Base-by-base conservation (phyloP, 192 early-diverging fungal species). In the Funneliformis geosporum region DNA sequence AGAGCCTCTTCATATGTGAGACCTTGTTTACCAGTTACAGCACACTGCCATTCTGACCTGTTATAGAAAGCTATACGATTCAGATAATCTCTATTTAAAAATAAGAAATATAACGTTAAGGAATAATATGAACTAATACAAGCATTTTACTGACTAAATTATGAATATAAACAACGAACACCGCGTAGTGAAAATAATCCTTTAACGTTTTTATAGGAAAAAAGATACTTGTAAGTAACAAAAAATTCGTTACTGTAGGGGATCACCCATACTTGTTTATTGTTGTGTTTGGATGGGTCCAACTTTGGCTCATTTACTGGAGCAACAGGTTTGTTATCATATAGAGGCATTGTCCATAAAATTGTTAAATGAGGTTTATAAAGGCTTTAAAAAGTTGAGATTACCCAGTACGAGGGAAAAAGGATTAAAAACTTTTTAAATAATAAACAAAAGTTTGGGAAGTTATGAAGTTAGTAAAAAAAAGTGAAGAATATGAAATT, bases 1-100 rank as follows among this genome's bases (percentile, higher is more conserved):
- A 93, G 82, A 0, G 97, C 97, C 77, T 96, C 90, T 75, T 91
- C 88, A 76, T 92, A 98, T 0, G 93, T 96, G 67, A 98, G 83
- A 59, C 89, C 84, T 27, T 84, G 82, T 78, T 91, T 93, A 1
- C 95, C 94, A 2, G 94, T 94, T 7, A 86, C 85, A 61, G 89
- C 87, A 84, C 96, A 97, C 75, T 93, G 87, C 91, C 95, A 98
- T 28, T 89, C 82, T 50, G 86, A 88, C 72, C 91, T 90, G 28
- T 88, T 86, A 79, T 96, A 96, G 16, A 95, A 85, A 38, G 83
- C 78, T 59, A 89, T 85, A 10, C 93, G 88, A 6, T 87, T 88
- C 50, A 92, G 82, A 80, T 93, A 95, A 38, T 93, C 89, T 6
- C 94, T 95, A 84, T 76, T 33, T 60, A 59, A 82, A 73, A n/a